Base-by-base conservation (phyloP, 2,329 filamentous ascomycete genomes). In the Colletotrichum tropicicola region DNA sequence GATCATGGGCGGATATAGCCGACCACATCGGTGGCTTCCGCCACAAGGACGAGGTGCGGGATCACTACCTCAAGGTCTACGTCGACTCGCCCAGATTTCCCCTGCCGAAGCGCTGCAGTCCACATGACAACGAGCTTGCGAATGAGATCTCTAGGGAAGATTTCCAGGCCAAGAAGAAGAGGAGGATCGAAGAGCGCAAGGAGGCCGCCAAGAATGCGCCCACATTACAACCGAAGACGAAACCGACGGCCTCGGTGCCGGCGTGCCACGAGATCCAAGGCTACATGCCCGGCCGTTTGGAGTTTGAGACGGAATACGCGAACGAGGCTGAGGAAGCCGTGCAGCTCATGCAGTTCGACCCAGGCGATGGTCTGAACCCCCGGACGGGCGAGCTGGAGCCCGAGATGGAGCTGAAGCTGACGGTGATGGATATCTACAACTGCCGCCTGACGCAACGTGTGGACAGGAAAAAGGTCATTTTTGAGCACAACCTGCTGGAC, bases 321-420 rank as follows among this genome's bases (percentile, higher is more conserved):
- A 99, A 99, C 73, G 96, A 99, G 73, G 96, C 96, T 1, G 96
- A 99, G 80, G 97, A 98, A 79, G 95, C 95, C 0, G 96, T 99
- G 2, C 96, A 99, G 76, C 90, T 97, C 68, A 98, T 99, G 94
- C 92, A 97, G 68, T 99, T 99, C 73, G 95, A 98, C 61, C 95
- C 96, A 0, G 96, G 96, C 25, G 95, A 98, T 78, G 96, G 96
- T 61, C 85, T 97, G 70, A 97, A 97, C 73, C 90, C 92, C 1
- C 82, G 85, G 3, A 97, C 94, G 0, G 92, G 92, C 66, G 91
- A 97, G 73, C 83, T 97, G 62, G 96, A 99, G 72, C 94, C 96
- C 0, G 96, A 99, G 77, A 97, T 97, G 86, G 94, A 98, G 69
- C 86, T 99, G 47, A 99, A 99, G 83, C 89, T 98, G 80, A 97